phyloP scores from a whole-genome alignment of 345 rosid species.

The Linum tenue region DNA sequence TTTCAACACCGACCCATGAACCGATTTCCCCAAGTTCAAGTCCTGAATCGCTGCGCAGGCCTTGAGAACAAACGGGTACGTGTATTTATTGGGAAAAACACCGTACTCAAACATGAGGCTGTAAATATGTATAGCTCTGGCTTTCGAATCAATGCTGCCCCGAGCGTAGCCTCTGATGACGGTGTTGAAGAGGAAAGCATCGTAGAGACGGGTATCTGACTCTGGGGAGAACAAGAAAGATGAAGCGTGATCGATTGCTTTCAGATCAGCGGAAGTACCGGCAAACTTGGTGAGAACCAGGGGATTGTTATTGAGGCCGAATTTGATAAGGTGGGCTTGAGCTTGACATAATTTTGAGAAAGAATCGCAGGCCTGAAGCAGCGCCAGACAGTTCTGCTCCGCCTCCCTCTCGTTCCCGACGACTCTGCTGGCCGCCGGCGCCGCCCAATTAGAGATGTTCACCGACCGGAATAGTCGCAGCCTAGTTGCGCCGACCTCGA shows the following conservation, averaged over 20 bases:
- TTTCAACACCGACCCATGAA: conserved; percentile 40
- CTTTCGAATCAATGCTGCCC: conserved; percentile 12
- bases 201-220: conserved; percentile 30
- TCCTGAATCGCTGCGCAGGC: conserved; percentile 44
- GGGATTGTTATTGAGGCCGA: conserved; percentile 37
- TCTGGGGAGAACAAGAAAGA: conserved; percentile 35
- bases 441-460: too few relatives aligned
- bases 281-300: conserved; percentile 44
- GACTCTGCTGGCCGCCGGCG: not conserved
- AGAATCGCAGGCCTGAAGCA: conserved; percentile 29
- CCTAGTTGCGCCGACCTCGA: too few relatives aligned
- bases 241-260: conserved; percentile 30
- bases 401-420: conserved; percentile 21
- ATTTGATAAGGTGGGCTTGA: conserved; percentile 35
- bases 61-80: conserved; percentile 41
- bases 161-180: conserved; percentile 38
- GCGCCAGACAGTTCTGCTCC: conserved; percentile 36
- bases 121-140: conserved; percentile 27
- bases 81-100: conserved; percentile 39
- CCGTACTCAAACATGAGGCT: conserved; percentile 25
- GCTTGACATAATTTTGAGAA: conserved; percentile 27
- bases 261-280: conserved; percentile 35
- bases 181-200: conserved; percentile 43
- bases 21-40: conserved; percentile 32
- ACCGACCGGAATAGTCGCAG: too few relatives aligned